Evolutionary conservation across 2,329 filamentous ascomycete species (phyloP).

Genomic region (Ceratocystis huliohia): DNA sequence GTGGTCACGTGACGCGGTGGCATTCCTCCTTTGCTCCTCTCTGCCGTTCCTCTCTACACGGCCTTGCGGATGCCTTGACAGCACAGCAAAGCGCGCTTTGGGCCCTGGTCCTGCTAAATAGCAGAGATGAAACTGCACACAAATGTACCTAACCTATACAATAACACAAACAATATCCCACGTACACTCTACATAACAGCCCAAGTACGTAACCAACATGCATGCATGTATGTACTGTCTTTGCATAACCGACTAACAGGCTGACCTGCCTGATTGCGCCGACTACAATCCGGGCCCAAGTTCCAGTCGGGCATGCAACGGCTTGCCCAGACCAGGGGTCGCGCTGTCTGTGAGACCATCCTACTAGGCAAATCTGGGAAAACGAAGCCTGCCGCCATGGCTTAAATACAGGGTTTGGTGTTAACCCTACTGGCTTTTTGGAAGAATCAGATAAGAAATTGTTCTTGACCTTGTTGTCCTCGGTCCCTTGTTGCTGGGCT

Average conservation of each 20-base stretch:
- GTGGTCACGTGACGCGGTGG: not conserved
- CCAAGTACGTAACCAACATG: not conserved
- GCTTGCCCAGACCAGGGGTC: not conserved
- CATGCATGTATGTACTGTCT: not conserved
- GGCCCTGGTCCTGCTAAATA: not conserved
- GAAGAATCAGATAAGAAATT: not conserved
- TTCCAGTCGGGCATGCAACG: not conserved
- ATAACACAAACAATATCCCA: not conserved
- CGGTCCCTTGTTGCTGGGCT: not conserved
- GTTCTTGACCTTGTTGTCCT: not conserved
- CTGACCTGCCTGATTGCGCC: not conserved
- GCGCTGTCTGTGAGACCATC: not conserved
- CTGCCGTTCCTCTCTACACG: too few relatives aligned
- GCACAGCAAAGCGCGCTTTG: not conserved
- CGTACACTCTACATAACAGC: not conserved
- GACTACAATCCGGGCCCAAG: not conserved
- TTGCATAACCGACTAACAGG: not conserved
- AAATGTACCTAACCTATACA: not conserved
- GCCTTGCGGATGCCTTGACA: not conserved
- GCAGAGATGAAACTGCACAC: too few relatives aligned
- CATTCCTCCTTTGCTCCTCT: not conserved
- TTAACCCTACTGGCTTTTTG: not conserved
- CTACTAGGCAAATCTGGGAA: not conserved
- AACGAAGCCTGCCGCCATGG: not conserved
- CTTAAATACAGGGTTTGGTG: not conserved